These are phyloP conservation scores for Colletotrichum limetticola DNA, from an alignment of 2,329 filamentous ascomycete genomes.

Conservation along the genomic window DNA sequence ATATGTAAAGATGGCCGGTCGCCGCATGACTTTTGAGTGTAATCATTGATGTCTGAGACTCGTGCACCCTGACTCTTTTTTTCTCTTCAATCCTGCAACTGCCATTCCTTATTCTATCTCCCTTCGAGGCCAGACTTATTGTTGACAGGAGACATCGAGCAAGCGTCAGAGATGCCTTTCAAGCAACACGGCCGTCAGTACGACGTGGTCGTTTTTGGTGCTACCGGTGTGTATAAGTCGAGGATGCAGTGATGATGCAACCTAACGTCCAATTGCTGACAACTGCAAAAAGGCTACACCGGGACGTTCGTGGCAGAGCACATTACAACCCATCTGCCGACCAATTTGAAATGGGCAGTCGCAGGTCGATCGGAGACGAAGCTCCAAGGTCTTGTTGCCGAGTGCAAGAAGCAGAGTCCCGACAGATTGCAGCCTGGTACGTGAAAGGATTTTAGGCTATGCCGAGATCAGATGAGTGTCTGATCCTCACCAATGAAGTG, in stretches of 20 bases:
- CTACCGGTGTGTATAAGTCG: constrained; percentile 57
- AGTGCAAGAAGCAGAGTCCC: constrained; percentile 73
- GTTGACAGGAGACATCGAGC: background rate
- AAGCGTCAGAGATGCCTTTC: constrained; percentile 51
- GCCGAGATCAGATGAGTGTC: constrained; percentile 6
- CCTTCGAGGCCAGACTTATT: background rate
- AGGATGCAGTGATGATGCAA: background rate
- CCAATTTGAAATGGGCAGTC: constrained; percentile 86
- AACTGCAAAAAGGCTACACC: constrained; percentile 75
- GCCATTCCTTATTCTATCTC: background rate
- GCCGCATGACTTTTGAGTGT: constrained; percentile 15
- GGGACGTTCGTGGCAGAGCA: constrained; percentile 81
- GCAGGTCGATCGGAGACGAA: constrained; percentile 85
- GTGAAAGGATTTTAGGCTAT: constrained; percentile 33
- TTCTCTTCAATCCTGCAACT: background rate
- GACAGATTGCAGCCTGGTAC: constrained; percentile 78
- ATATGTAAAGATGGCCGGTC: constrained; percentile 17
- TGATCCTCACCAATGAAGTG: background rate
- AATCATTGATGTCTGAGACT: constrained; percentile 17
- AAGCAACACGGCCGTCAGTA: constrained; percentile 65
- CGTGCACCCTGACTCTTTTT: background rate
- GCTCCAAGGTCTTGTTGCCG: constrained; percentile 73
- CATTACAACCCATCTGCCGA: constrained; percentile 76
- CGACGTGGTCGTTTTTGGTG: constrained; percentile 68
- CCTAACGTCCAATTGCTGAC: background rate